phyloP scores from a whole-genome alignment of 768 basidiomycete genomes.

The Suillus americanus region DNA sequence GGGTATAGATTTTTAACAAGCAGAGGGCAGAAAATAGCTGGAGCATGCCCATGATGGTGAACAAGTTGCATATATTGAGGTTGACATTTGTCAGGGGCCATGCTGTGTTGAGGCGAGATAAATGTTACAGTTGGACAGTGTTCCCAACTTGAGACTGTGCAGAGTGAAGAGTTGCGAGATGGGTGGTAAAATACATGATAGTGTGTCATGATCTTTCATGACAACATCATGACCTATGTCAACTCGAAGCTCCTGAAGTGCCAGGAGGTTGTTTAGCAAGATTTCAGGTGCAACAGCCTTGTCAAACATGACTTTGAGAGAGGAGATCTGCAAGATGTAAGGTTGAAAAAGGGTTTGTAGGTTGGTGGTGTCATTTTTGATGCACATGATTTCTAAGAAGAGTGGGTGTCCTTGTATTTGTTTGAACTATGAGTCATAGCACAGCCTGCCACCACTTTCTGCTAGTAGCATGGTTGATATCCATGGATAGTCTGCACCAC shows the following conservation, averaged over 20 bases:
- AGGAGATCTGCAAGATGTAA: neutral
- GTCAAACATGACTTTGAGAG: neutral
- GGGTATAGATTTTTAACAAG: too few relatives aligned
- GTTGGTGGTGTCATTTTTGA: neutral
- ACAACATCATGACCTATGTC: neutral
- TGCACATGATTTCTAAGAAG: neutral
- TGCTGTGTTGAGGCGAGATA: too few relatives aligned
- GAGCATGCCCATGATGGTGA: too few relatives aligned
- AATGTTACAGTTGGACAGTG: too few relatives aligned
- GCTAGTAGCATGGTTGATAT: neutral
- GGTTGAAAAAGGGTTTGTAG: neutral
- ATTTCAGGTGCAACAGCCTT: neutral
- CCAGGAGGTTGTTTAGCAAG: neutral
- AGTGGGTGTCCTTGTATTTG: neutral
- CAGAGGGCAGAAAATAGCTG: too few relatives aligned
- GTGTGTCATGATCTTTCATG: neutral
- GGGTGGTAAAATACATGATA: neutral
- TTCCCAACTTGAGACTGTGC: too few relatives aligned
- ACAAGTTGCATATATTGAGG: too few relatives aligned
- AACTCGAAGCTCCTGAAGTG: neutral
- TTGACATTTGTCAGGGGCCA: too few relatives aligned
- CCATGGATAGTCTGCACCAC: neutral
- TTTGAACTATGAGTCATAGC: neutral
- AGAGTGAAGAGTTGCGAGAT: too few relatives aligned
- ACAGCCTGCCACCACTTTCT: neutral